Conservation (phyloP, 2,329 filamentous ascomycete species). For the Alternaria gansuensis region DNA sequence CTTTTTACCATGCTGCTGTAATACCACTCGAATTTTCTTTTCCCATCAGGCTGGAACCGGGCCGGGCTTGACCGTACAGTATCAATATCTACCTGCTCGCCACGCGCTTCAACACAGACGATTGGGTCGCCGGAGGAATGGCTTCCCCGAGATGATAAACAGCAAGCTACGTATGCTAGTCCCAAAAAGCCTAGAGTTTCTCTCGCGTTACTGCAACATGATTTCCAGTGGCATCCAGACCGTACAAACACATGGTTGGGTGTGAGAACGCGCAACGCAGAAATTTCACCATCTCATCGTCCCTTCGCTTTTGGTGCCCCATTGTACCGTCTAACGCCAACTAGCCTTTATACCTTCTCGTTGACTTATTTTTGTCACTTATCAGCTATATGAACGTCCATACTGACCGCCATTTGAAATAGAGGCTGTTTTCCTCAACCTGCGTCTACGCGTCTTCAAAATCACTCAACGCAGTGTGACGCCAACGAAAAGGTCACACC, state of each 20-base stretch:
- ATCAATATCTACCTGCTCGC: slow-evolving; percentile 12
- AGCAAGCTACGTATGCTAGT: neutral
- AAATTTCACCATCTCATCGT: neutral
- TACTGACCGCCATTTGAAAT: slow-evolving; percentile 13
- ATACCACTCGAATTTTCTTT: neutral
- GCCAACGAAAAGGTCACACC: slow-evolving; percentile 24
- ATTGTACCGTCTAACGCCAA: neutral
- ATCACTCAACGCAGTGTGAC: slow-evolving; percentile 26
- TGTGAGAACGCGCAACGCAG: neutral
- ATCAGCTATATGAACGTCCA: neutral
- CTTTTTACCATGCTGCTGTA: slow-evolving; percentile 22
- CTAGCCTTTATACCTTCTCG: too few relatives aligned
- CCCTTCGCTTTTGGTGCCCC: neutral
- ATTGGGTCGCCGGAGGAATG: slow-evolving; percentile 15
- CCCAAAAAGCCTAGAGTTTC: neutral
- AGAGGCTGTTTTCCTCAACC: slow-evolving; percentile 21
- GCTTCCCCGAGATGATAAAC: slow-evolving; percentile 15
- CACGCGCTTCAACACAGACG: slow-evolving; percentile 4
- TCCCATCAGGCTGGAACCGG: neutral
- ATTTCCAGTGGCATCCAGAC: neutral
- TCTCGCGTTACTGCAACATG: neutral
- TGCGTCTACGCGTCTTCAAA: slow-evolving; percentile 25
- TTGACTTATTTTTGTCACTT: neutral
- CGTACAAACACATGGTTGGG: neutral
- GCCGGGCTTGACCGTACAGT: slow-evolving; percentile 14